These are phyloP conservation scores for Diaporthe citri DNA, from an alignment of 2,329 filamentous ascomycete genomes.

Conservation along the genomic window DNA sequence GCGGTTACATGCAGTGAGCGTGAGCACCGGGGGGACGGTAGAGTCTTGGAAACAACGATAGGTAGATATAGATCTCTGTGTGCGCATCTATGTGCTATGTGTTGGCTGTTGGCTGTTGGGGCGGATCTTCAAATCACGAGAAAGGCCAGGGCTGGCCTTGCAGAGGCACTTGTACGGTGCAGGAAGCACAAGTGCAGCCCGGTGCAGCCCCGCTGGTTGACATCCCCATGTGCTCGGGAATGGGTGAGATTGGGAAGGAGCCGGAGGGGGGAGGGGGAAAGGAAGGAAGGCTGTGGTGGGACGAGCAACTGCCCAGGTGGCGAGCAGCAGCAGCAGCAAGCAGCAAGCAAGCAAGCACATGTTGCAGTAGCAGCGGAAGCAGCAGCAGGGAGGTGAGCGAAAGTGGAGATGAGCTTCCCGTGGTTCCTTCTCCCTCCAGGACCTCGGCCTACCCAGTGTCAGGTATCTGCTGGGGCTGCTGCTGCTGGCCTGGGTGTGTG, in stretches of 20 bases:
- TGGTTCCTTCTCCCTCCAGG: not conserved
- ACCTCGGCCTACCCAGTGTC: not conserved
- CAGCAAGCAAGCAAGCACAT: not conserved
- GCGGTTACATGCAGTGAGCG: slow-evolving; percentile 20
- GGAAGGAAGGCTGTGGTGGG: slow-evolving; percentile 17
- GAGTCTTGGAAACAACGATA: slow-evolving; percentile 10
- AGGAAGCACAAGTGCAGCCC: not conserved
- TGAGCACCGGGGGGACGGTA: not conserved
- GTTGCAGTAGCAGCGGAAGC: not conserved
- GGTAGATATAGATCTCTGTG: not conserved
- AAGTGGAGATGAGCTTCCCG: slow-evolving; percentile 10
- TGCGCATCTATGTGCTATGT: not conserved
- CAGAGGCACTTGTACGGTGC: slow-evolving; percentile 1
- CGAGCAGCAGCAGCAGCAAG: not conserved
- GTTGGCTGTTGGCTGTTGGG: slow-evolving; percentile 21
- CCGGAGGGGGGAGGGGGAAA: not conserved
- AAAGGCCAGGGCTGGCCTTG: not conserved
- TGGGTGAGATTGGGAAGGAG: not conserved
- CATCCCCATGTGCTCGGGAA: slow-evolving; percentile 25
- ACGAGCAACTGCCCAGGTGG: slow-evolving; percentile 8
- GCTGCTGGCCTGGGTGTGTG: not conserved
- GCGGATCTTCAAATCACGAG: not conserved
- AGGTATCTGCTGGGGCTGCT: not conserved
- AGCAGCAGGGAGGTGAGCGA: slow-evolving; percentile 19
- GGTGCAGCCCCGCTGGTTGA: slow-evolving; percentile 13